These are phyloP conservation scores for Rossbeevera mucosa DNA, from an alignment of 768 basidiomycete genomes.

Conservation along the genomic window DNA sequence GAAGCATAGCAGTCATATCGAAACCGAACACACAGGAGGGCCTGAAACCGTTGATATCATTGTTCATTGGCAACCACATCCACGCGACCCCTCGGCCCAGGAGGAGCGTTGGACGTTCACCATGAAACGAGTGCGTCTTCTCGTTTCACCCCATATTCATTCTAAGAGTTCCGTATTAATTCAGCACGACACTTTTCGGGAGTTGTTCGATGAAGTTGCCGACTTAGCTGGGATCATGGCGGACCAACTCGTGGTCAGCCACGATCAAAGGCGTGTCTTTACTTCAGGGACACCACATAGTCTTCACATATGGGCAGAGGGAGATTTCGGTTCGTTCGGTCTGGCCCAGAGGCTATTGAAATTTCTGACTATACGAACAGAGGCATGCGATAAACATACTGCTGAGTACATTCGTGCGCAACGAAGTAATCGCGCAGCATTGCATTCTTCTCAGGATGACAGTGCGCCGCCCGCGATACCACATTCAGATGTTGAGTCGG, in stretches of 20 bases:
- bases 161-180: neutral
- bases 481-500: conserved; percentile 28
- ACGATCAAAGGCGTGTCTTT: conserved; percentile 60
- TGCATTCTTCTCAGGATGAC: conserved; percentile 16
- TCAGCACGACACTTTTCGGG: conserved; percentile 62
- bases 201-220: conserved; percentile 61
- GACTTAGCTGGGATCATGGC: conserved; percentile 51
- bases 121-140: conserved; percentile 51
- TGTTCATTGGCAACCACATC: conserved; percentile 67
- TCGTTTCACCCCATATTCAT: neutral
- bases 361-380: conserved; percentile 34
- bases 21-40: conserved; percentile 29
- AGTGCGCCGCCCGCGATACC: conserved; percentile 20
- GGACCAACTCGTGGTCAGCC: conserved; percentile 55
- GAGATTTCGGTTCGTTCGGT: conserved; percentile 52
- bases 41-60: conserved; percentile 42
- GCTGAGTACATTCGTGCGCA: conserved; percentile 58
- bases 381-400: conserved; percentile 60
- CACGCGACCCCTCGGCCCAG: conserved; percentile 40
- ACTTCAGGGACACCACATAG: conserved; percentile 64
- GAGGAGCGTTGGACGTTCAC: conserved; percentile 47
- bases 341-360: neutral
- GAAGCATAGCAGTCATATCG: conserved; percentile 20
- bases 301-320: conserved; percentile 64
- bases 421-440: conserved; percentile 24